Base-by-base conservation (phyloP, 2,329 filamentous ascomycete genomes). In the Graphilbum ipis-grandicollis region DNA sequence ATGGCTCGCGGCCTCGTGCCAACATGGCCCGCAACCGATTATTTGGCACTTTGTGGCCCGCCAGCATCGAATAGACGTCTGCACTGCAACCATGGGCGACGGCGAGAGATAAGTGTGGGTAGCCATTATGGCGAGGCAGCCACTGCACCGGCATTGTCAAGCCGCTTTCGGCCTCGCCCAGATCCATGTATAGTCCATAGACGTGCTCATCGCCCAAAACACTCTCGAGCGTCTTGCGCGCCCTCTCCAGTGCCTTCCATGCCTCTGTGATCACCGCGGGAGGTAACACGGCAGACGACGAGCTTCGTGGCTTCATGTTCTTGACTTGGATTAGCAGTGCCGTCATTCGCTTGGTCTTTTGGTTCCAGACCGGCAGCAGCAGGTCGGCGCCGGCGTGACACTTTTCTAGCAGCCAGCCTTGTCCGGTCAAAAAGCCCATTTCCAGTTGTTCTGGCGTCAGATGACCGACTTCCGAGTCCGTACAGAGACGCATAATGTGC, bases 391-490 rank as follows among this genome's bases (percentile, higher is more conserved):
- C 35, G 5, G 21, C 10, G 15, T 30, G 19, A n/a, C 28, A 15
- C 35, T 37, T 37, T n/a, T 37, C 35, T 3, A 37, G 30, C 15
- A 37, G 15, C 35, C 35, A 37, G 12, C 25, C 35, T 12, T 37
- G n/a, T n/a, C 35, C 35, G 7, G 28, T 37, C 3, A 37, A 18
- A n/a, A 37, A 37, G 12, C 17, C 35, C 15, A 30, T 37, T 18
- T 37, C 25, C 25, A 32, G 35, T 30, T 31, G 30, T 12, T n/a
- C 30, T 9, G 35, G 8, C 22, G 21, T 17, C 15, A 37, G 30
- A 18, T 28, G 29, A 21, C 22, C 35, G n/a, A 19, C 25, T 7
- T 35, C 33, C 2, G 33, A 28, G 18, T 30, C 25, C 15, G 30
- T 33, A 22, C 35, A 32, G 9, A 37, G 29, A n/a, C 35, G 35